Evolutionary conservation across 495 filamentous ascomycete genomes (phyloP).

Genomic region (Aspergillus nanangensis): DNA sequence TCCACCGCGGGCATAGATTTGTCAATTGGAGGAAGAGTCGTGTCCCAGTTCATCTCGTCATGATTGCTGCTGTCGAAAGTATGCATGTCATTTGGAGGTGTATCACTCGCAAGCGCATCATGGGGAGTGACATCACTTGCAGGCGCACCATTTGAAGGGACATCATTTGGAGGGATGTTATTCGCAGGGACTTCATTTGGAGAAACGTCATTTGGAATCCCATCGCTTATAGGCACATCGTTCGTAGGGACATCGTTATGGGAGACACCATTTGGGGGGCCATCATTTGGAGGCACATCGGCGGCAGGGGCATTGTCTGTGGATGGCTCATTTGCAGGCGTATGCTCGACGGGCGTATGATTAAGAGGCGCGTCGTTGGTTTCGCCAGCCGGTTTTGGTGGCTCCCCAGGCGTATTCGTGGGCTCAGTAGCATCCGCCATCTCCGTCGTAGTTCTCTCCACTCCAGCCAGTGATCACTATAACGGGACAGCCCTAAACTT

Average conservation of each 20-base stretch:
- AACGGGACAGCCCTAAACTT: no score
- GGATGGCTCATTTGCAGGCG: constrained; percentile 3
- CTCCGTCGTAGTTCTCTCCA: constrained; percentile 5
- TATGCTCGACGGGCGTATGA: constrained; percentile 11
- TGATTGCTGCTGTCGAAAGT: constrained; percentile 2
- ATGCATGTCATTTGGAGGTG: not conserved
- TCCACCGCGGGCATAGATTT: constrained; percentile 31
- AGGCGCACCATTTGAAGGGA: not conserved
- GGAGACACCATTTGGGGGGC: not conserved
- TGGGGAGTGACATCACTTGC: not conserved
- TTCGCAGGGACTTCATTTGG: constrained; percentile 12
- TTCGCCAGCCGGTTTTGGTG: constrained; percentile 20
- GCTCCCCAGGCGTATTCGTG: constrained; percentile 24
- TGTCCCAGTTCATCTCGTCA: constrained; percentile 12
- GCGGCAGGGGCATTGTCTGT: not conserved
- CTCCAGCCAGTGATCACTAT: not conserved
- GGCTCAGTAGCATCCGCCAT: constrained; percentile 37
- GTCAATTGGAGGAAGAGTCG: constrained; percentile 37
- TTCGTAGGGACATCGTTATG: not conserved
- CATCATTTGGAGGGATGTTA: constrained; percentile 1
- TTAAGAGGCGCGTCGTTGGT: constrained; percentile 15
- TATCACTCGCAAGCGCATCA: not conserved
- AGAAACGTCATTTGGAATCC: constrained; percentile 18
- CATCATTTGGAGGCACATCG: not conserved
- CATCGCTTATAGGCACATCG: no score